Conservation (phyloP, 805 yeast species). For the Cyberlindnera samutprakarnensis region DNA sequence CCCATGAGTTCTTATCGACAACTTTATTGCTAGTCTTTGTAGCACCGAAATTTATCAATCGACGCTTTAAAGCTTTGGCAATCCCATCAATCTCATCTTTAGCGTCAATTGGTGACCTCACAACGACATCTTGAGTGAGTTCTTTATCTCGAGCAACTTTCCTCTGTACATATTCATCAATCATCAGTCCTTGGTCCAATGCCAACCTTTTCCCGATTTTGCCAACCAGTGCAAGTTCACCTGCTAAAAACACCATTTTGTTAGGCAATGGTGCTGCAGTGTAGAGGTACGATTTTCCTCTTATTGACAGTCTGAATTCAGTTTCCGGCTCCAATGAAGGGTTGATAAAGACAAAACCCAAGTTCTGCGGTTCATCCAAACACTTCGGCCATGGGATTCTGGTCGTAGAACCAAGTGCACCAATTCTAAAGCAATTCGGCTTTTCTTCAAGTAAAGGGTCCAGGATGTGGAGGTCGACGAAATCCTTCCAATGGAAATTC, state of each 20-base stretch:
- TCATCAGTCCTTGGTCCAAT: slow-evolving; percentile 26
- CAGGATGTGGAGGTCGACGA: slow-evolving; percentile 40
- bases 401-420: slow-evolving; percentile 33
- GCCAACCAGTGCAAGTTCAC: slow-evolving; percentile 33
- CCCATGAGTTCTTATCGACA: slow-evolving; percentile 21
- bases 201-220: slow-evolving; percentile 26
- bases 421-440: slow-evolving; percentile 37
- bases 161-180: slow-evolving; percentile 26
- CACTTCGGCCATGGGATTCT: slow-evolving; percentile 37
- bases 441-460: slow-evolving; percentile 30
- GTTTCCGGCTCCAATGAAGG: slow-evolving; percentile 27
- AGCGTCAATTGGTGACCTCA: slow-evolving; percentile 26
- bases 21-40: slow-evolving; percentile 12
- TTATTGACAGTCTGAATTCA: slow-evolving; percentile 28
- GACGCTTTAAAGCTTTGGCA: slow-evolving; percentile 21
- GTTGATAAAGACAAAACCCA: slow-evolving; percentile 22
- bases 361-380: slow-evolving; percentile 26
- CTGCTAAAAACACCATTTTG: slow-evolving; percentile 32
- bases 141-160: slow-evolving; percentile 16
- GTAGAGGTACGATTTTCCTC: slow-evolving; percentile 36
- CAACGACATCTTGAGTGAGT: slow-evolving; percentile 23
- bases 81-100: slow-evolving; percentile 21
- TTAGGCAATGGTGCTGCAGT: slow-evolving; percentile 39
- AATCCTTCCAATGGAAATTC: slow-evolving; percentile 49
- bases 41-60: slow-evolving; percentile 21